Evolutionary conservation across 305 asterid genomes (phyloP), one percentile per base, ranked within the genome.

Genomic region (Fraxinus sp.): DNA sequence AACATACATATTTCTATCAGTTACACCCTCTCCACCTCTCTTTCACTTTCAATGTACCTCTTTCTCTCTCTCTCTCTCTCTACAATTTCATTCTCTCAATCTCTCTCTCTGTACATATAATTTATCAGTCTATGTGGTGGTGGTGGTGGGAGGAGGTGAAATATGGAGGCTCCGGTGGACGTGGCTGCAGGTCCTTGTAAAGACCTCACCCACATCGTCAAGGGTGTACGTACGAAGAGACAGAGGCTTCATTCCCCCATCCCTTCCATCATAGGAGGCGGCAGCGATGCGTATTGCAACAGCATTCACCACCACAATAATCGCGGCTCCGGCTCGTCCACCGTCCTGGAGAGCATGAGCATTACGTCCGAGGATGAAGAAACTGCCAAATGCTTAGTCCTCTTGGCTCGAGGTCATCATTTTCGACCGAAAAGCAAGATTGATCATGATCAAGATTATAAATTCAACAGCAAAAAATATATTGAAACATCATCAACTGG

Each of bases 151-250:
- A 11, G 39, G 62, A 20, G 39, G 70, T 30, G 39, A 52, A 80
- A 84, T 62, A 90, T 90, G 94, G 94, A 89, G 79, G 84, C 64
- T 74, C 75, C 39, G 77, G 90, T 85, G 80, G 90, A 88, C 76
- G 91, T 73, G 77, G 82, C 86, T 72, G 82, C 88, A 81, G 86
- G 86, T 55, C 28, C 68, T 57, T 6, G 26, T 57, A 57, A 57
- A 57, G 89, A 92, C 78, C 83, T 80, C 86, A 85, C 90, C 86
- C 87, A 87, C 86, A 79, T 92, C 16, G 94, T 94, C 22, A 95
- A 94, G 78, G 97, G 97, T 83, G 91, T 91, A 62, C 90, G 98
- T 77, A 93, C 98, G 78, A 95, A 93, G 76, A 82, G 97, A 72
- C 90, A 83, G 62, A 86, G 95, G 83, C 92, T 90, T 16, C 91